Base-by-base conservation (phyloP, 2,329 filamentous ascomycete genomes). In the Fusarium tricinctum region DNA sequence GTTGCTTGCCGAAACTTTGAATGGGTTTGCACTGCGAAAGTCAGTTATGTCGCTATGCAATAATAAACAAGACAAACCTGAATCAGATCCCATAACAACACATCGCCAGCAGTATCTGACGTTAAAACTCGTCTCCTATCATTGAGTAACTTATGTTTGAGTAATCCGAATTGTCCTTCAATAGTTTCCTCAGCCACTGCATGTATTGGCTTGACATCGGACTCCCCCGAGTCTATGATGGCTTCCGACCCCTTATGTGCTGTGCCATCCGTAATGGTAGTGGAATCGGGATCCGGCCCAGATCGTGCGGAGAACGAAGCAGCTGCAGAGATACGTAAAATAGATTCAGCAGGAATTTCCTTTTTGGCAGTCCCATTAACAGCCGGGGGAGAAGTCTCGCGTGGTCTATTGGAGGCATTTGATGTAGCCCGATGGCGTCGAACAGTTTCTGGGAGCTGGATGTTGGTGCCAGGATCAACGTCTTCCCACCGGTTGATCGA, bases 401-500 rank as follows among this genome's bases (percentile, higher is more conserved):
- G 73, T 17, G 76, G 70, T 48, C 82, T 78, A 58, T 72, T 76
- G 23, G 81, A 81, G 8, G 81, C 78, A 33, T 82, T 82, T 23
- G 84, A 84, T 19, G 81, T 78, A 48, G 81, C 78, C 32, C 86
- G 78, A 51, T 84, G 79, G 61, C 85, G 80, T 77, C 80, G 80
- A 71, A 84, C 86, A 2, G 80, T 76, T 65, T 86, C 86, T 42
- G 88, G 88, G 44, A 90, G 85, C 71, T 91, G 89, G 28, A 94
- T 86, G 50, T 92, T 89, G 2, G 87, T 85, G 22, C 89, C 88
- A 0, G 92, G 97, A 72, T 97, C 92, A 38, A 98, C 87, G 77
- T 97, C 92, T 49, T 86, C 86, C 94, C 94, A 97, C 57, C 94
- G 87, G 78, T 97, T 97, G 79, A 97, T 96, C 59, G 93, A 97